Conservation (phyloP, 331 rosid genomes). For the Quercus lobata region DNA sequence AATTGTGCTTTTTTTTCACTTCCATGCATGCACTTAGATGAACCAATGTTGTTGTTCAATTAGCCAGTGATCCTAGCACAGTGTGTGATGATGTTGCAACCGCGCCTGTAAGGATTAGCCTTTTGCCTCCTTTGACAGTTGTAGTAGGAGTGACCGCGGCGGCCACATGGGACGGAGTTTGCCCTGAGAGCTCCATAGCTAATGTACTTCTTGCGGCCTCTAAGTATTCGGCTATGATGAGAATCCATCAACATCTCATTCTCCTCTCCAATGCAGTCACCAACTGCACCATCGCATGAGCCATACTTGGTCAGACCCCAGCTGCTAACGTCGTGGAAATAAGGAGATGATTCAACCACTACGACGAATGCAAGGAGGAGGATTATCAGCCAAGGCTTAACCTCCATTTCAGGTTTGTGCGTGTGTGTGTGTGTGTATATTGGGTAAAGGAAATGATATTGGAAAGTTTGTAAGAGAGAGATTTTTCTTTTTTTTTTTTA, state of each 20-base stretch:
- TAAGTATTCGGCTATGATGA: constrained; percentile 1
- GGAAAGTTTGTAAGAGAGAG: too few relatives aligned
- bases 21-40: neutral
- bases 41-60: neutral
- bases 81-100: constrained; percentile 30
- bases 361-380: constrained; percentile 25
- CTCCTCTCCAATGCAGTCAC: constrained; percentile 28
- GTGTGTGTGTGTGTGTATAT: too few relatives aligned
- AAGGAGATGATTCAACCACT: constrained; percentile 25
- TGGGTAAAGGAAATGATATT: too few relatives aligned
- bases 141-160: constrained; percentile 39
- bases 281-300: neutral
- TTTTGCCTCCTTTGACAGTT: constrained; percentile 17
- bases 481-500: too few relatives aligned
- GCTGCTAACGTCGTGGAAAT: neutral
- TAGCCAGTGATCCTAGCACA: constrained; percentile 28
- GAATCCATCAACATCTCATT: constrained; percentile 42
- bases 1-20: neutral
- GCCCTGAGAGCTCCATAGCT: constrained; percentile 27
- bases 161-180: constrained; percentile 30
- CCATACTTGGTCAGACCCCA: neutral
- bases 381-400: constrained; percentile 16
- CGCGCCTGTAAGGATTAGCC: constrained; percentile 42
- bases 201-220: neutral
- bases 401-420: constrained; percentile 20